phyloP scores from a whole-genome alignment of 257 asterid genomes.

The Plantago elongata region DNA sequence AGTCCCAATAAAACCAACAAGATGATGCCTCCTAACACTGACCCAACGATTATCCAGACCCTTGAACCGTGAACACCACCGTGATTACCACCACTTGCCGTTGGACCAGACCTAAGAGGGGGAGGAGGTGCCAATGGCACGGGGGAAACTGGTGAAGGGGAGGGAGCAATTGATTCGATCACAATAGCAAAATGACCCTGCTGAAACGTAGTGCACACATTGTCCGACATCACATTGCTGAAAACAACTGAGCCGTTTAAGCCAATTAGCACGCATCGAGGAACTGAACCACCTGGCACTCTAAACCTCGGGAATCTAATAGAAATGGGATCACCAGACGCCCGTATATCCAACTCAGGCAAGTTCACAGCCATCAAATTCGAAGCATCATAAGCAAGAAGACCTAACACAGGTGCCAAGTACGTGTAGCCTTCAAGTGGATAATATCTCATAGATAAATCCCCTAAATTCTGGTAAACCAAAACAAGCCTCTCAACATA shows the following conservation, averaged over 20 bases:
- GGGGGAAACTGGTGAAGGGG: conserved; percentile 25
- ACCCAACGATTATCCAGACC: conserved; percentile 52
- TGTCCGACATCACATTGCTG: conserved; percentile 36
- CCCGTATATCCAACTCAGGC: conserved; percentile 35
- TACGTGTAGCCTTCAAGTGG: conserved; percentile 42
- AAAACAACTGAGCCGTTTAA: conserved; percentile 41
- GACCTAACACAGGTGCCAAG: conserved; percentile 59
- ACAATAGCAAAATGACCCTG: conserved; percentile 76
- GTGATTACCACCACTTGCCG: background rate
- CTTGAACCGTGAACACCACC: conserved; percentile 22
- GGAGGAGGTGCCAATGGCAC: conserved; percentile 5
- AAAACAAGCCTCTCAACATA: conserved; percentile 60
- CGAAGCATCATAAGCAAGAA: conserved; percentile 63
- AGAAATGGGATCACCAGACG: conserved; percentile 49
- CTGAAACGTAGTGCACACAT: conserved; percentile 43
- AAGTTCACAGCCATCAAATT: conserved; percentile 40
- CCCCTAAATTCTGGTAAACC: conserved; percentile 62
- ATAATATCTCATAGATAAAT: conserved; percentile 40
- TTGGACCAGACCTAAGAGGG: conserved; percentile 12
- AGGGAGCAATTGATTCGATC: conserved; percentile 37
- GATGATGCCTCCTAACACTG: conserved; percentile 43
- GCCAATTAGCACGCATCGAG: conserved; percentile 51
- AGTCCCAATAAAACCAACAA: conserved; percentile 41
- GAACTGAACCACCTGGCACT: conserved; percentile 33
- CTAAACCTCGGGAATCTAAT: conserved; percentile 38